phyloP scores from a whole-genome alignment of 1,139 yeast genomes.

The Candida sp. region DNA sequence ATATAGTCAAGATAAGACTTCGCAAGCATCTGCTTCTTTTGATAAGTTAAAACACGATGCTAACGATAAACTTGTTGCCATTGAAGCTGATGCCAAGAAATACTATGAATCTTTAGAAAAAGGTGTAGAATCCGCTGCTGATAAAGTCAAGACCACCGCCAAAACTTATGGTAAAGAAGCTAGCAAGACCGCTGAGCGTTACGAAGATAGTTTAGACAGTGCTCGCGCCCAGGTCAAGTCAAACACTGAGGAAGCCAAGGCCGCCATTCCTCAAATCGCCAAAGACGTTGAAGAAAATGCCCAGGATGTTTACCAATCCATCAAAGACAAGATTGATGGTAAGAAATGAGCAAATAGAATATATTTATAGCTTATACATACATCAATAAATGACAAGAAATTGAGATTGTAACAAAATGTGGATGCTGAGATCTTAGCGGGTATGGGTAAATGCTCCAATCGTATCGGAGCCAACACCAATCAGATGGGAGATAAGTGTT shows the following conservation, averaged over 20 bases:
- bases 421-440: no score
- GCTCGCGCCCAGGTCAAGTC: not conserved
- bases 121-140: not conserved
- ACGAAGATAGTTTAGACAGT: not conserved
- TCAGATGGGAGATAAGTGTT: no score
- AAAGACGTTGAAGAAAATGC: not conserved
- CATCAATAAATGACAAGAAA: no score
- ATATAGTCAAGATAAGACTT: not conserved
- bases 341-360: no score
- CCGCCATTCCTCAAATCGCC: not conserved
- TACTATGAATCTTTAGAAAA: not conserved
- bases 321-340: no score
- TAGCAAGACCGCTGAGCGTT: not conserved
- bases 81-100: not conserved
- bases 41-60: not conserved
- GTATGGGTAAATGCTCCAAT: no score
- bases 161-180: not conserved
- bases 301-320: not conserved
- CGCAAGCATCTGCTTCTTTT: not conserved
- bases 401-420: no score
- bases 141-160: not conserved
- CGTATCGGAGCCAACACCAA: no score
- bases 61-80: not conserved
- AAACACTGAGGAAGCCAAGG: not conserved
- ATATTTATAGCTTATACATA: no score